These are phyloP conservation scores for Penicillium oxalicum DNA, from an alignment of 2,329 filamentous ascomycete genomes.

Conservation along the genomic window DNA sequence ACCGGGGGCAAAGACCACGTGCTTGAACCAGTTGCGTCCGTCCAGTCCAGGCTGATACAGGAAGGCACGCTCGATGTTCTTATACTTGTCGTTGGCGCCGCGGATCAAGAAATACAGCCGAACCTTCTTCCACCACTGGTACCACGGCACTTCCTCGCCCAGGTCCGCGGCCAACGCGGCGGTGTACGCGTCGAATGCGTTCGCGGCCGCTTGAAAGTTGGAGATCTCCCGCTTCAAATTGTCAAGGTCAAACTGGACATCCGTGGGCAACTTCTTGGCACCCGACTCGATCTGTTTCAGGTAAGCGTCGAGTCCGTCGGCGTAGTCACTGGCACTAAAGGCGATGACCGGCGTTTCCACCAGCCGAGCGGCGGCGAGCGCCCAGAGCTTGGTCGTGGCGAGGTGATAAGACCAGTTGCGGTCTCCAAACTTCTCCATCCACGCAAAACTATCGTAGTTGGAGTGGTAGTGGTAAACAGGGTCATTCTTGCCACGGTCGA, in stretches of 20 bases:
- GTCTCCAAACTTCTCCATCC: slow-evolving; percentile 78
- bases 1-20: slow-evolving; percentile 87
- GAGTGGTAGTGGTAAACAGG: slow-evolving; percentile 69
- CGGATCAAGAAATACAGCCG: slow-evolving; percentile 59
- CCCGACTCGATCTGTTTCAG: slow-evolving; percentile 29
- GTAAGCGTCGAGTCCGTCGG: slow-evolving; percentile 47
- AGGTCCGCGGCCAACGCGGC: slow-evolving; percentile 45
- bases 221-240: slow-evolving; percentile 46
- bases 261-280: slow-evolving; percentile 21
- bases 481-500: slow-evolving; percentile 41
- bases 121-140: slow-evolving; percentile 65
- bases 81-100: slow-evolving; percentile 72
- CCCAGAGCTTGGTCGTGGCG: slow-evolving; percentile 61
- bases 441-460: slow-evolving; percentile 78
- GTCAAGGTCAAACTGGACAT: slow-evolving; percentile 36
- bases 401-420: slow-evolving; percentile 54
- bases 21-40: slow-evolving; percentile 82
- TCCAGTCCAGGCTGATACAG: slow-evolving; percentile 71
- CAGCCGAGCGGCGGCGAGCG: slow-evolving; percentile 56
- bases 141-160: slow-evolving; percentile 63
- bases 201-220: slow-evolving; percentile 45
- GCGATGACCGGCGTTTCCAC: slow-evolving; percentile 57
- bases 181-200: slow-evolving; percentile 48
- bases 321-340: slow-evolving; percentile 61
- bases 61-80: slow-evolving; percentile 75